Evolutionary conservation across 2,329 filamentous ascomycete species (phyloP), one percentile per base, ranked within the genome.

Genomic region (Madurella fahalii): DNA sequence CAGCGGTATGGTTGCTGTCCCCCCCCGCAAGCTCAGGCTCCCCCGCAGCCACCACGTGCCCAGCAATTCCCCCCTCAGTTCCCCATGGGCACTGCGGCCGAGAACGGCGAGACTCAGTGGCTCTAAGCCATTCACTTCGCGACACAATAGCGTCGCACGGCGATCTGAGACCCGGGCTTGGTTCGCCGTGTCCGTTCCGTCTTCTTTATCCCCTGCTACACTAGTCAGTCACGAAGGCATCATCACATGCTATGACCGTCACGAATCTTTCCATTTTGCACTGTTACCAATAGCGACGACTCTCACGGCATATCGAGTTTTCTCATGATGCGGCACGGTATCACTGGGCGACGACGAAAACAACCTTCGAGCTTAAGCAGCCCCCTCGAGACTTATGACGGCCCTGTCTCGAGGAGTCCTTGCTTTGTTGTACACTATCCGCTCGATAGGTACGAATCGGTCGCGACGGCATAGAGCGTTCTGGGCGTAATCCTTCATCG

Each of bases 391-490:
- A 58, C 44, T 53, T 16, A 47, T 56, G 53, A 57, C 49, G 52
- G 48, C 17, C 40, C 34, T 47, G 47, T 57, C 53, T 55, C 50
- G 54, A 40, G 34, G 42, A 43, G 58, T 39, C 13, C 42, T 40
- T 52, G 59, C 63, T 65, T 61, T 63, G 63, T 65, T 65, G 62
- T 65, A 65, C 61, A 65, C 58, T 65, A 64, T 57, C 56, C 56
- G 57, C 61, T 63, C 61, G 60, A 61, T 59, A 48, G 58, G 53
- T 57, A 46, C 45, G 50, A 49, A 49, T 32, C 44, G 42, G 57
- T 58, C 43, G 57, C 55, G 41, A 53, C 54, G 54, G 49, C 56
- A 61, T 61, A 63, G 59, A 61, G 52, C 48, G 49, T 50, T 52
- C 39, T 46, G 47, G 50, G 50, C 54, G 39, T 57, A 47, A 53